Conservation (phyloP, 2,329 filamentous ascomycete species). For the Rhinocladiella mackenziei region DNA sequence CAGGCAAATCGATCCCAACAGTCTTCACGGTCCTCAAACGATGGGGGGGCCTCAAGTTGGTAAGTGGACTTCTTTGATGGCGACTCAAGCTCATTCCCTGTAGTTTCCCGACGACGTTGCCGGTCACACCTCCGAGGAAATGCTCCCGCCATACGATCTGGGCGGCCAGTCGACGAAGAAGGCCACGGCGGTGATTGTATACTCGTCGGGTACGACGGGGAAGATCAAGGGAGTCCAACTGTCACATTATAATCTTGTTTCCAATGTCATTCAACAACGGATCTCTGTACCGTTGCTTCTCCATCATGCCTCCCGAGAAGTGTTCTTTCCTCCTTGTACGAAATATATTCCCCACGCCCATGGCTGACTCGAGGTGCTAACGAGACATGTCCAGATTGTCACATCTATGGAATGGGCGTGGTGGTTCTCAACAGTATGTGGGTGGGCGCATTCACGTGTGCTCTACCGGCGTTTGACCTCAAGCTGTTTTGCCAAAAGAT, state of each 20-base stretch:
- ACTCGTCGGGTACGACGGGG: constrained; percentile 34
- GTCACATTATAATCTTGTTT: constrained; percentile 43
- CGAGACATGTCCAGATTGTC: constrained; percentile 30
- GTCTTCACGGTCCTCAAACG: constrained; percentile 16
- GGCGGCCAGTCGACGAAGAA: constrained; percentile 24
- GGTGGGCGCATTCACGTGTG: constrained; percentile 45
- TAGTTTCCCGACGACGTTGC: constrained; percentile 13
- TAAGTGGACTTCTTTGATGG: background rate
- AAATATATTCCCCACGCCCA: background rate
- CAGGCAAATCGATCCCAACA: constrained; percentile 1
- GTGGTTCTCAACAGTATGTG: constrained; percentile 47
- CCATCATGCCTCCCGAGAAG: constrained; percentile 7
- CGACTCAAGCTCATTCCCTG: background rate
- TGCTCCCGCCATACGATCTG: constrained; percentile 27
- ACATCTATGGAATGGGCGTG: constrained; percentile 46
- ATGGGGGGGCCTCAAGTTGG: constrained; percentile 5
- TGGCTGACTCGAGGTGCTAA: too few species aligned
- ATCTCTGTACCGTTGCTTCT: constrained; percentile 12
- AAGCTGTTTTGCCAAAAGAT: constrained; percentile 52
- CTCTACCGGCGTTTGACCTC: constrained; percentile 58
- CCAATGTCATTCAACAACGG: constrained; percentile 30
- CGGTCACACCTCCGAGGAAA: constrained; percentile 10
- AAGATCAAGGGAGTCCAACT: constrained; percentile 38
- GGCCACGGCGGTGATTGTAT: constrained; percentile 27
- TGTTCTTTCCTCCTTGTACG: constrained; percentile 22